phyloP scores from a whole-genome alignment of 2,329 filamentous ascomycete genomes.

The Trichocomaceae sp. region DNA sequence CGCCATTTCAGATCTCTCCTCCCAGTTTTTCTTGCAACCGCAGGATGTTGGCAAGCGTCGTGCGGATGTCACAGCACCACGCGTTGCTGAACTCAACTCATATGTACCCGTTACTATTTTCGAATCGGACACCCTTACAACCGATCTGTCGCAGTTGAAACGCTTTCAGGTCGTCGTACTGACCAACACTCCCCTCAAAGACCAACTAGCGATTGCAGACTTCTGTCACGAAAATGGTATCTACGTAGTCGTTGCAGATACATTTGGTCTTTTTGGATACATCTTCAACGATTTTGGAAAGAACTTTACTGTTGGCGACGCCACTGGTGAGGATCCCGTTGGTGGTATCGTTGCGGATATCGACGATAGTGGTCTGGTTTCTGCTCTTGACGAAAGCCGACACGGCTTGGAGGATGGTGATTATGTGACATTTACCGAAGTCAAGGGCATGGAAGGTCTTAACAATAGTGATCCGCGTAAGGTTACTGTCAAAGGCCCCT shows the following conservation, averaged over 20 bases:
- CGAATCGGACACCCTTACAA: conserved; percentile 56
- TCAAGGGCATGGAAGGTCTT: conserved; percentile 84
- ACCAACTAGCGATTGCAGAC: conserved; percentile 78
- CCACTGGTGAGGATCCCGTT: conserved; percentile 80
- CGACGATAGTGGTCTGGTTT: conserved; percentile 82
- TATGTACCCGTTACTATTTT: conserved; percentile 88
- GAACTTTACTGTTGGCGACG: conserved; percentile 82
- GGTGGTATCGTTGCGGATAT: conserved; percentile 87
- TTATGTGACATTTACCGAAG: conserved; percentile 87
- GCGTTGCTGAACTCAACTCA: conserved; percentile 89
- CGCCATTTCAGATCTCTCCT: conserved; percentile 80
- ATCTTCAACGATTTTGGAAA: conserved; percentile 97
- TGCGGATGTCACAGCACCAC: conserved; percentile 76
- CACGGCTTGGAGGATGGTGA: conserved; percentile 96
- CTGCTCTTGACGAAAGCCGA: conserved; percentile 85
- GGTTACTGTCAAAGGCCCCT: conserved; percentile 88
- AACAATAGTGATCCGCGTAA: conserved; percentile 82
- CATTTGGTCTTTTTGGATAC: conserved; percentile 86
- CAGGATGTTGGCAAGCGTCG: conserved; percentile 89
- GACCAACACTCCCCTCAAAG: conserved; percentile 71
- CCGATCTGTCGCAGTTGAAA: conserved; percentile 74
- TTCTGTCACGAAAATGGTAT: conserved; percentile 94
- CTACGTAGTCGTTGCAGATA: conserved; percentile 79
- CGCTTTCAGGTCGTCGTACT: conserved; percentile 89
- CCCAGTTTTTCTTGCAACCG: conserved; percentile 90